Evolutionary conservation across 129 eudicot genomes (phyloP).

Genomic region (Flaveria ramosissima): DNA sequence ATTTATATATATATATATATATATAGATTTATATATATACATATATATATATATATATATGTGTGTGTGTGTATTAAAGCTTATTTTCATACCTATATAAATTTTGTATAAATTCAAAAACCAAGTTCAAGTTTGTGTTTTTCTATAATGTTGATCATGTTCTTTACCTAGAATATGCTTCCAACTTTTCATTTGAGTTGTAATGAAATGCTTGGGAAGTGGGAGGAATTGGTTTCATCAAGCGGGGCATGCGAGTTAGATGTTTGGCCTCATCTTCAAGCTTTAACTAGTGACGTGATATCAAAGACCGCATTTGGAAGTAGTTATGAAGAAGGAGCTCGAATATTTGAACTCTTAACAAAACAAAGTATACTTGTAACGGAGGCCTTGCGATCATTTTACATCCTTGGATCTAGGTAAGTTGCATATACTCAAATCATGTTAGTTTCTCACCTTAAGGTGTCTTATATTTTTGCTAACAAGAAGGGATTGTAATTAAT

Average conservation of each 20-base stretch:
- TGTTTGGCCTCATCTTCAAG: slow-evolving; percentile 1
- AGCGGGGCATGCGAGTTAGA: not conserved
- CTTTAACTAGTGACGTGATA: not conserved
- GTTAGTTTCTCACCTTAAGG: not conserved
- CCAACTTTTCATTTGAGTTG: not conserved
- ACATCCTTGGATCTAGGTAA: slow-evolving; percentile 1
- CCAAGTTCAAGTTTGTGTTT: not conserved
- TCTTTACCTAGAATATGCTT: not conserved
- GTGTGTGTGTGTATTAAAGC: no score
- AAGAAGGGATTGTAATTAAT: not conserved
- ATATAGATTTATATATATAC: no score
- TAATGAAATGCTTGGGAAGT: not conserved
- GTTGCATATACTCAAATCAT: not conserved
- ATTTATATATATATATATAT: no score
- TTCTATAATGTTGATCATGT: not conserved
- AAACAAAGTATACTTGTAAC: not conserved
- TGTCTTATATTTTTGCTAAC: not conserved
- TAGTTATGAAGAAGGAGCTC: not conserved
- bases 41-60: no score
- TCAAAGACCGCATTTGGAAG: slow-evolving; percentile 1
- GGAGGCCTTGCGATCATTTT: not conserved
- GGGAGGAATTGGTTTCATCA: not conserved
- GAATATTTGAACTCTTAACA: not conserved
- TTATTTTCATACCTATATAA: not conserved
- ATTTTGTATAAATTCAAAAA: not conserved